Evolutionary conservation across 768 basidiomycete species (phyloP).

Genomic region (Dioszegia hungarica): DNA sequence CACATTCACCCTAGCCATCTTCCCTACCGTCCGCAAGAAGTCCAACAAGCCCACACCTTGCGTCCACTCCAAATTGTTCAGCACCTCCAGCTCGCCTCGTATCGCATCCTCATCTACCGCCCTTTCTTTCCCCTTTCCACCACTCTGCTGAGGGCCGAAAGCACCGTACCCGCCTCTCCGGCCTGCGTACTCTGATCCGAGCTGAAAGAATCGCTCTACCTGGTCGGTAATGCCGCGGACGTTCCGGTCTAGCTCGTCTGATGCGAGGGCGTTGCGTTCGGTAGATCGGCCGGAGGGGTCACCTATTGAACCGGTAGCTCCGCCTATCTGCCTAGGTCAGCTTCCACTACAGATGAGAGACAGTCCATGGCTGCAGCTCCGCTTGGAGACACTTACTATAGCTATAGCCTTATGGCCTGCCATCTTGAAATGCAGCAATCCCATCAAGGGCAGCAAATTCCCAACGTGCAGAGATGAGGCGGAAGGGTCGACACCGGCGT

Average conservation of each 20-base stretch:
- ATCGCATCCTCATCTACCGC: not conserved
- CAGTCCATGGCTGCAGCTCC: not conserved
- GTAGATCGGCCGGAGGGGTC: conserved; percentile 86
- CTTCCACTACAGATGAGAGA: not conserved
- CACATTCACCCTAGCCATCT: conserved; percentile 71
- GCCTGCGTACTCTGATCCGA: conserved; percentile 61
- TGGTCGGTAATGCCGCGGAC: conserved; percentile 60
- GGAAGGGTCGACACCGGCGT: conserved; percentile 89
- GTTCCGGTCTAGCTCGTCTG: conserved; percentile 62
- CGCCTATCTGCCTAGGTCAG: conserved; percentile 68
- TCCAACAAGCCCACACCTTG: conserved; percentile 67
- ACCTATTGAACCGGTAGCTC: conserved; percentile 91
- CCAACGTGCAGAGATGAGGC: conserved; percentile 86
- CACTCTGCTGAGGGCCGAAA: not conserved
- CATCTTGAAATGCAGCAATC: conserved; percentile 78
- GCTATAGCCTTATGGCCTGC: conserved; percentile 78
- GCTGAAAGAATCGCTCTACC: conserved; percentile 67
- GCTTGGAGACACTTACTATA: conserved; percentile 59
- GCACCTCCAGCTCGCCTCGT: conserved; percentile 50
- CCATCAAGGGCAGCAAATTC: conserved; percentile 82
- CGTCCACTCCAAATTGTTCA: conserved; percentile 76
- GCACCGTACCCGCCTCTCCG: not conserved
- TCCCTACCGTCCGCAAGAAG: conserved; percentile 76
- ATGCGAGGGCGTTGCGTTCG: conserved; percentile 69
- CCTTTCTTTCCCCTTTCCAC: not conserved